Evolutionary conservation across 768 basidiomycete genomes (phyloP).

Genomic region (Lactarius quietus): DNA sequence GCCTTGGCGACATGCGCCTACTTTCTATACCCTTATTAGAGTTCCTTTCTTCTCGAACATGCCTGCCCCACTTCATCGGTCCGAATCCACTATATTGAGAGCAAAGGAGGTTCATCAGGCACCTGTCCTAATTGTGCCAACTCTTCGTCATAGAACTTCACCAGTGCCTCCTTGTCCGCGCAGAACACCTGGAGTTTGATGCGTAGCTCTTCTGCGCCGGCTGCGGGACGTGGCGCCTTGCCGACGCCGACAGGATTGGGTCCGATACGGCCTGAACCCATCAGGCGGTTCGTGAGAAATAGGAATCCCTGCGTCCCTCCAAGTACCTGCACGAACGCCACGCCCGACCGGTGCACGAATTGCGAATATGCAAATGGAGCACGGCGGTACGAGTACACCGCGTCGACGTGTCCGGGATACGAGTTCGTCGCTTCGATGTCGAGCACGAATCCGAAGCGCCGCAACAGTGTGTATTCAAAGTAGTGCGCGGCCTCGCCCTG

Average conservation of each 20-base stretch:
- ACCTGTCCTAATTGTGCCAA: constrained; percentile 17
- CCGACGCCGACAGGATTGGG: constrained; percentile 27
- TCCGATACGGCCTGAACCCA: constrained; percentile 66
- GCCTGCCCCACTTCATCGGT: neutral
- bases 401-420: constrained; percentile 80
- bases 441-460: constrained; percentile 75
- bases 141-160: constrained; percentile 31
- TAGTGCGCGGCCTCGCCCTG: constrained; percentile 54
- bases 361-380: constrained; percentile 78
- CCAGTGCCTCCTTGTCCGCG: constrained; percentile 34
- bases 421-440: constrained; percentile 75
- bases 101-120: constrained; percentile 26
- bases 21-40: neutral
- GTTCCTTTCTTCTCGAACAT: neutral
- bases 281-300: constrained; percentile 85
- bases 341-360: constrained; percentile 87
- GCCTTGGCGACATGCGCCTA: neutral
- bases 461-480: constrained; percentile 77
- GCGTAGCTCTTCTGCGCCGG: constrained; percentile 35
- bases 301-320: constrained; percentile 77
- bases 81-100: constrained; percentile 17
- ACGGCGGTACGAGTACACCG: constrained; percentile 86
- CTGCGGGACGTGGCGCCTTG: constrained; percentile 29
- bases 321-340: constrained; percentile 86
- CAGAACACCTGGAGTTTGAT: constrained; percentile 38